phyloP scores from a whole-genome alignment of 306 rosid species.

The Corylus heterophylla region DNA sequence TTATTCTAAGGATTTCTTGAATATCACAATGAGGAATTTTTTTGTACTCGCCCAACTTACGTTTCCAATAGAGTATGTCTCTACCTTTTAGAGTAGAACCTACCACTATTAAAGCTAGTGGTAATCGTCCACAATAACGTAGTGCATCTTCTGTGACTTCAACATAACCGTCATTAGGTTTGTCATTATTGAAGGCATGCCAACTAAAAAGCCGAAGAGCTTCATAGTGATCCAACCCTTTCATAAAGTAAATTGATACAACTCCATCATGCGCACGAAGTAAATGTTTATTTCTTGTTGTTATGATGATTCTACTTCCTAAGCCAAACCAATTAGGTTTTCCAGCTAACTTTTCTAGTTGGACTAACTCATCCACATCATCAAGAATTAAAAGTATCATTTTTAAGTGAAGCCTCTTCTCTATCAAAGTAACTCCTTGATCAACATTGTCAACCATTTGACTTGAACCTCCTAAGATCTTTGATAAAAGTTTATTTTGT shows the following conservation, averaged over 20 bases:
- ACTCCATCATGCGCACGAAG: too few species aligned
- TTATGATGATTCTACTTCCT: constrained; percentile 9
- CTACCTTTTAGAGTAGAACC: neutral
- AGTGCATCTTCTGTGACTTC: neutral
- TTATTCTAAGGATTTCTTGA: too few species aligned
- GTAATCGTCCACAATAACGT: neutral
- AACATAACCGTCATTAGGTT: too few species aligned
- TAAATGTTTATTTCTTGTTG: too few species aligned
- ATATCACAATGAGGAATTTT: constrained; percentile 14
- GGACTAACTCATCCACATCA: neutral
- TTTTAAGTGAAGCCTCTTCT: neutral
- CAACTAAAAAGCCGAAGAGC: too few species aligned
- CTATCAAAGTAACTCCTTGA: neutral
- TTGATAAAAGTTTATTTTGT: neutral
- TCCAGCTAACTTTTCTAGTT: neutral
- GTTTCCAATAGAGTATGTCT: constrained; percentile 9
- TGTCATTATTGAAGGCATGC: too few species aligned
- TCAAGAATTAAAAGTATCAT: neutral
- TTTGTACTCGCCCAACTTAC: too few species aligned
- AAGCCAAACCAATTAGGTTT: neutral
- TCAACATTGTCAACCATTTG: neutral
- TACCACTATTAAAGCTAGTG: neutral
- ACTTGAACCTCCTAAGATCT: neutral
- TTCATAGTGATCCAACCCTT: too few species aligned
- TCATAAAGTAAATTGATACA: too few species aligned